These are phyloP conservation scores for Elsinoe necatrix DNA, from an alignment of 2,329 filamentous ascomycete species.

Conservation along the genomic window DNA sequence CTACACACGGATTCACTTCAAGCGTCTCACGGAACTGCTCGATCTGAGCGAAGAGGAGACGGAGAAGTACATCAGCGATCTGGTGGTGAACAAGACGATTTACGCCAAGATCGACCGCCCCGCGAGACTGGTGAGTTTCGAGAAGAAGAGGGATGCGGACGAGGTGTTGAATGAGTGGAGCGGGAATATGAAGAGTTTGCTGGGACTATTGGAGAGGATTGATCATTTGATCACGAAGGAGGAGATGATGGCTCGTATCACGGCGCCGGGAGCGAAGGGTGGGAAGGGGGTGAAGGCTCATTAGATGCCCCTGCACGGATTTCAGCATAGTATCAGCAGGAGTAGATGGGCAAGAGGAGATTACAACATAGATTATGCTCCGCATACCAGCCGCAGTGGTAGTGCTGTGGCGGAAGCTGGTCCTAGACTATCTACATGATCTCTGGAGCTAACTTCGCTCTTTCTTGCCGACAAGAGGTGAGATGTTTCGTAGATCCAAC, in stretches of 20 bases:
- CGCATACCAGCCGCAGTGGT: no score
- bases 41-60: slow-evolving; percentile 93
- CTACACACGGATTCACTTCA: slow-evolving; percentile 94
- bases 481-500: background rate
- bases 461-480: no score
- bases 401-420: no score
- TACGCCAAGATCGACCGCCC: slow-evolving; percentile 96
- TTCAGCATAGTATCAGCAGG: background rate
- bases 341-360: background rate
- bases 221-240: slow-evolving; percentile 99
- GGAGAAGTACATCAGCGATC: slow-evolving; percentile 95
- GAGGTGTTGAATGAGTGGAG: slow-evolving; percentile 98
- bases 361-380: background rate
- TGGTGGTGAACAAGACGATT: slow-evolving; percentile 95
- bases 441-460: no score
- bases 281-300: slow-evolving; percentile 33
- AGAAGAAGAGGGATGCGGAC: slow-evolving; percentile 87
- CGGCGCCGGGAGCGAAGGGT: slow-evolving; percentile 47
- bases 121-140: slow-evolving; percentile 84
- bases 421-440: no score
- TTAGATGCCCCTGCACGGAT: background rate
- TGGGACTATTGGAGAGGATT: slow-evolving; percentile 79
- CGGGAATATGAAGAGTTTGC: slow-evolving; percentile 88
- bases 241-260: slow-evolving; percentile 99
- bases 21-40: slow-evolving; percentile 78